A percentile compares a stretch with the other conserved stretches of the same genome.
These are phyloP conservation scores for Penicillium taxi DNA, from an alignment of 495 filamentous ascomycete genomes.

Conservation along the genomic window DNA sequence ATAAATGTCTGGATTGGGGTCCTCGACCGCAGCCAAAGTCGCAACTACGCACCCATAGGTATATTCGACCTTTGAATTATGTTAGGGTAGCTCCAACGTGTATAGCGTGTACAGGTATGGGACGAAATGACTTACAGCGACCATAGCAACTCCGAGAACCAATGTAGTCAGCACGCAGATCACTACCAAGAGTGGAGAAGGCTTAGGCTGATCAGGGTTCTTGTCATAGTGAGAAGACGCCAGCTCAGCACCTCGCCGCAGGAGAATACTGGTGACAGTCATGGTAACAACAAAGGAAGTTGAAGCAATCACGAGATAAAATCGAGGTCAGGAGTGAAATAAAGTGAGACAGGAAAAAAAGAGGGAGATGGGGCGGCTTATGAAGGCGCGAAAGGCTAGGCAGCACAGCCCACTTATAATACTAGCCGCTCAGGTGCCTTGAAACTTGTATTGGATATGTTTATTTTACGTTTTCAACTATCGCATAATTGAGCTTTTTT, in stretches of 20 bases:
- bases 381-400: too few relatives aligned
- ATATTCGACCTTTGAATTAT: constrained; percentile 43
- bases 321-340: too few relatives aligned
- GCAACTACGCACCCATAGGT: constrained; percentile 51
- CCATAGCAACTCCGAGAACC: neutral
- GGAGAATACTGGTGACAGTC: neutral
- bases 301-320: too few relatives aligned
- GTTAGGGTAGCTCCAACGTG: neutral
- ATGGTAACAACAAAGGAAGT: too few relatives aligned
- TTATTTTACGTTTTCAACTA: too few relatives aligned
- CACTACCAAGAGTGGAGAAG: constrained; percentile 4
- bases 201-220: constrained; percentile 1
- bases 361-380: too few relatives aligned
- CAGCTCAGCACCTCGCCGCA: constrained; percentile 12
- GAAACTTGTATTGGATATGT: too few relatives aligned
- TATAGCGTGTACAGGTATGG: neutral
- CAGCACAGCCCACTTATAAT: too few relatives aligned
- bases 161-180: neutral
- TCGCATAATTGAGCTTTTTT: too few relatives aligned
- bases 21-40: constrained; percentile 55
- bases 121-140: constrained; percentile 6
- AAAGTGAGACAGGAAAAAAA: too few relatives aligned
- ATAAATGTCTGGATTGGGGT: constrained; percentile 50
- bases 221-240: constrained; percentile 1
- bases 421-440: too few relatives aligned